Percentiles rank a stretch among this genome's conserved stretches.
Conservation (phyloP, 1,284 basidiomycete species). For the Xanthoconium separans region DNA sequence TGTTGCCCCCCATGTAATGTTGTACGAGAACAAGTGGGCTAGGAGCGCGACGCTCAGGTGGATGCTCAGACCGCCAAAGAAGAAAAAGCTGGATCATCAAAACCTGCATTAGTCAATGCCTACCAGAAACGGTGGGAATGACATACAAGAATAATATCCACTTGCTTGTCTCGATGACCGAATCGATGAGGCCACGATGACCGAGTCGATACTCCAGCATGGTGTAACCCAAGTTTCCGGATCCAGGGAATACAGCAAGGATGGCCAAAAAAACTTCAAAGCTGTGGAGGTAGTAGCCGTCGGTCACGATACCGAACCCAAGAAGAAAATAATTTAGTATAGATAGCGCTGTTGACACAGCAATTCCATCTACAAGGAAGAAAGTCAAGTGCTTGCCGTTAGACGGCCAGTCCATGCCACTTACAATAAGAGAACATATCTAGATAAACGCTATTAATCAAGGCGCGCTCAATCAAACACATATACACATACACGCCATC, state of each 20-base stretch:
- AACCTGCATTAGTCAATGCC: background rate
- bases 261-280: constrained; percentile 80
- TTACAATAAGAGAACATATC: constrained; percentile 86
- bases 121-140: background rate
- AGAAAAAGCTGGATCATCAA: constrained; percentile 62
- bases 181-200: constrained; percentile 46
- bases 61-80: constrained; percentile 78
- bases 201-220: constrained; percentile 78
- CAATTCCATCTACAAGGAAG: constrained; percentile 62
- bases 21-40: constrained; percentile 79
- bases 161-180: constrained; percentile 46
- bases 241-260: constrained; percentile 70
- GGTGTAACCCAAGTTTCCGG: constrained; percentile 71
- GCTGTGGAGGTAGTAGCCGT: constrained; percentile 68
- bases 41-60: constrained; percentile 73
- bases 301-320: constrained; percentile 60
- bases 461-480: constrained; percentile 1
- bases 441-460: constrained; percentile 24
- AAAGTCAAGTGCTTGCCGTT: background rate
- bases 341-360: constrained; percentile 61
- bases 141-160: constrained; percentile 74
- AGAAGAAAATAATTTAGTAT: constrained; percentile 73
- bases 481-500: constrained; percentile 66
- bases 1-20: constrained; percentile 81
- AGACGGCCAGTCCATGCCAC: constrained; percentile 12